phyloP scores from a whole-genome alignment of 2,329 filamentous ascomycete genomes.

The Colletotrichum echinochloae region DNA sequence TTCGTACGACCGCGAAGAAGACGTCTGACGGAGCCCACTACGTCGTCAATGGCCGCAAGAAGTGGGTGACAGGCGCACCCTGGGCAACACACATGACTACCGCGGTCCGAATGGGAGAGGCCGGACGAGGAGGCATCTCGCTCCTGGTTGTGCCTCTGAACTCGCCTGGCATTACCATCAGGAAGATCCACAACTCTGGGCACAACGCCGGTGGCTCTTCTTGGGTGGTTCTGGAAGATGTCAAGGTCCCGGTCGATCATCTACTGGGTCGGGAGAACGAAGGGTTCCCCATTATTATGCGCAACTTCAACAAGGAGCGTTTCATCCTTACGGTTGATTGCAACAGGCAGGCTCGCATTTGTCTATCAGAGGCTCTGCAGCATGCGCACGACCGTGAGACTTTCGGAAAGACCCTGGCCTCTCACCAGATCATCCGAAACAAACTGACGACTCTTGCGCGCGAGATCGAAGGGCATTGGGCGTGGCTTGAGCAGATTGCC shows the following conservation, averaged over 20 bases:
- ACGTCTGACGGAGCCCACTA: constrained; percentile 61
- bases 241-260: constrained; percentile 64
- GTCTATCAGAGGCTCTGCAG: constrained; percentile 63
- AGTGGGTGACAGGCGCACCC: constrained; percentile 74
- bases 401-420: constrained; percentile 68
- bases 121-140: constrained; percentile 66
- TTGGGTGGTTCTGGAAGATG: constrained; percentile 67
- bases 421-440: constrained; percentile 68
- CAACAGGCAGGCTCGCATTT: constrained; percentile 68
- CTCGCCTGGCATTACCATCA: constrained; percentile 61
- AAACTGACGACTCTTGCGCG: constrained; percentile 71
- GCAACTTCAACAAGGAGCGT: constrained; percentile 70
- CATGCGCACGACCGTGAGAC: constrained; percentile 66
- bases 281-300: constrained; percentile 70
- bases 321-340: constrained; percentile 68
- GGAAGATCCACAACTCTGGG: constrained; percentile 72
- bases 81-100: constrained; percentile 72
- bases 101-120: constrained; percentile 69
- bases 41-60: constrained; percentile 75
- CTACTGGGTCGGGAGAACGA: constrained; percentile 65
- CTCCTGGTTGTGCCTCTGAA: constrained; percentile 67
- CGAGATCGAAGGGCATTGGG: constrained; percentile 70
- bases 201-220: constrained; percentile 73
- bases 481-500: constrained; percentile 71
- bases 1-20: constrained; percentile 68